Evolutionary conservation across 257 asterid species (phyloP).

Genomic region (Solanum pimpinellifolium): DNA sequence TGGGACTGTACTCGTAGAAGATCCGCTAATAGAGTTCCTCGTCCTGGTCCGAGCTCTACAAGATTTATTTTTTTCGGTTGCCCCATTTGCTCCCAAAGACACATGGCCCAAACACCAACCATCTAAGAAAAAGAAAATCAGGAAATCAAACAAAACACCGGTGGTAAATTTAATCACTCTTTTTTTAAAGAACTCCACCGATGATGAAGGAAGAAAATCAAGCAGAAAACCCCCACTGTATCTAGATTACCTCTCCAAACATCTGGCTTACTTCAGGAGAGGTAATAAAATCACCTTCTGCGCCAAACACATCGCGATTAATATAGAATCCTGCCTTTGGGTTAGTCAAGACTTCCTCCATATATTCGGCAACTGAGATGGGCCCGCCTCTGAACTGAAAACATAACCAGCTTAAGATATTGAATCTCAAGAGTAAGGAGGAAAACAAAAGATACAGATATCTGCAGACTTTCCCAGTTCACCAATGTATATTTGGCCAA

Average conservation of each 20-base stretch:
- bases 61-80: slow-evolving; percentile 61
- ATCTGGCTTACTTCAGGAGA: slow-evolving; percentile 99
- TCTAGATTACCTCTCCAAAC: slow-evolving; percentile 81
- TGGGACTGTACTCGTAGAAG: slow-evolving; percentile 64
- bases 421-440: neutral
- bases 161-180: neutral
- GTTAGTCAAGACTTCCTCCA: slow-evolving; percentile 96
- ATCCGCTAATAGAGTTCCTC: slow-evolving; percentile 96
- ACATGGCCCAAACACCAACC: slow-evolving; percentile 94
- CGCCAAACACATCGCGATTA: slow-evolving; percentile 90
- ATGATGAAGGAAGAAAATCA: neutral
- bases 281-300: slow-evolving; percentile 86
- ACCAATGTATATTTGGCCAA: neutral
- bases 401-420: neutral
- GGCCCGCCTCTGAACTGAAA: slow-evolving; percentile 95
- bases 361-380: slow-evolving; percentile 87
- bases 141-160: neutral
- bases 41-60: slow-evolving; percentile 97
- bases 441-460: neutral
- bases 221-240: neutral
- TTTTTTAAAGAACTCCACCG: neutral
- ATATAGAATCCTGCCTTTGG: slow-evolving; percentile 86
- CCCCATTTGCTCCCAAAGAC: slow-evolving; percentile 99
- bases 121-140: slow-evolving; percentile 32
- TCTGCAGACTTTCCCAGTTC: neutral